Evolutionary conservation across 176 grass and related monocot species (phyloP).

Genomic region (Alopecurus myosuroides): DNA sequence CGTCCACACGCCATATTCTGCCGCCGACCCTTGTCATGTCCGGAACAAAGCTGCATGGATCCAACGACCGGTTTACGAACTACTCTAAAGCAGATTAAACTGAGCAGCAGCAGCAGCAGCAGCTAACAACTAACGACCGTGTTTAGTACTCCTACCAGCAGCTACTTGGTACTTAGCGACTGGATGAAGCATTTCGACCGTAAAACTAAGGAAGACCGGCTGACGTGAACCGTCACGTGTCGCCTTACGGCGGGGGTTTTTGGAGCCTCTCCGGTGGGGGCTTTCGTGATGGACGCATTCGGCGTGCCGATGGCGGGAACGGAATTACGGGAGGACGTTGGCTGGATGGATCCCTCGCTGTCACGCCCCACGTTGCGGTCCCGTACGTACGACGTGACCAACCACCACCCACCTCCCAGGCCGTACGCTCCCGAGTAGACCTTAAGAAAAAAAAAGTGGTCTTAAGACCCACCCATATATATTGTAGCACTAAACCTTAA

Average conservation of each 20-base stretch:
- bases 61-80: background rate
- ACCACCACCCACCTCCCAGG: conserved; percentile 15
- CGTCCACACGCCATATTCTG: background rate
- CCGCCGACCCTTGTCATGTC: background rate
- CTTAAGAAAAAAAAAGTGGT: too few species aligned
- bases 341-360: conserved; percentile 25
- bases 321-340: background rate
- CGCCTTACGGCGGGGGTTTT: background rate
- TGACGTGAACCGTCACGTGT: background rate
- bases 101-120: background rate
- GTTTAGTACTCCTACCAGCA: background rate
- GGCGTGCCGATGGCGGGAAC: background rate
- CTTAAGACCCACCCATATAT: too few species aligned
- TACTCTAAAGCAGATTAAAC: background rate
- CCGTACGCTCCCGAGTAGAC: too few species aligned
- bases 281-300: background rate
- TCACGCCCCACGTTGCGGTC: conserved; percentile 23
- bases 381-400: conserved; percentile 33
- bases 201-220: background rate
- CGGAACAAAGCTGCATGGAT: background rate
- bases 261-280: background rate
- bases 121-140: background rate
- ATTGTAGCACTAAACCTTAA: too few species aligned
- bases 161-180: background rate
- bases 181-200: background rate